These are phyloP conservation scores for Lactarius trivialis DNA, from an alignment of 768 basidiomycete genomes.

Conservation along the genomic window DNA sequence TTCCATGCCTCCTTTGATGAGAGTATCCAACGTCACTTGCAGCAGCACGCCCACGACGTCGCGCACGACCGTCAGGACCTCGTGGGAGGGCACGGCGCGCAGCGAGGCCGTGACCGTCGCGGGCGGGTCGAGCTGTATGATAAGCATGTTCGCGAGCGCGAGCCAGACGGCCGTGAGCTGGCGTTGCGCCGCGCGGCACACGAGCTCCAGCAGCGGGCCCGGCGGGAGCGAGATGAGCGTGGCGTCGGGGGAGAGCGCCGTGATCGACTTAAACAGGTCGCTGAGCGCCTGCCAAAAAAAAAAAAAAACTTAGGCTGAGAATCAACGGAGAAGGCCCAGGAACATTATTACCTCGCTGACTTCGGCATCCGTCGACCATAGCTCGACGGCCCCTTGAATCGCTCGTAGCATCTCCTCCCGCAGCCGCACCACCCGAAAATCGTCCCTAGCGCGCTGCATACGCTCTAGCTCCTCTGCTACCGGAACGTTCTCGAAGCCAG, in stretches of 20 bases:
- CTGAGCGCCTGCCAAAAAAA: slow-evolving; percentile 61
- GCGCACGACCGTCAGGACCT: slow-evolving; percentile 52
- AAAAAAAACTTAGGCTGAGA: no score
- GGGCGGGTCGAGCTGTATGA: slow-evolving; percentile 78
- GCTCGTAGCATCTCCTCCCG: slow-evolving; percentile 60
- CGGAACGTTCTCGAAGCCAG: slow-evolving; percentile 52
- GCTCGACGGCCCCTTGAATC: slow-evolving; percentile 53
- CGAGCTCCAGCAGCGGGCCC: slow-evolving; percentile 71
- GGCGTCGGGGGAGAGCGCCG: slow-evolving; percentile 66
- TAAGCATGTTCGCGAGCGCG: slow-evolving; percentile 69
- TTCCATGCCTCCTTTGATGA: slow-evolving; percentile 63
- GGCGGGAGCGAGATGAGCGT: slow-evolving; percentile 79
- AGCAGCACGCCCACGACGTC: slow-evolving; percentile 52
- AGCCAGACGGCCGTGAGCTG: slow-evolving; percentile 82
- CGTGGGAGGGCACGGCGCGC: slow-evolving; percentile 45
- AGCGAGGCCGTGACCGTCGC: slow-evolving; percentile 39
- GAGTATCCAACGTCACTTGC: slow-evolving; percentile 45
- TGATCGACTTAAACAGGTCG: slow-evolving; percentile 81
- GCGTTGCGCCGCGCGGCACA: slow-evolving; percentile 64
- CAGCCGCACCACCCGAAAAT: slow-evolving; percentile 54
- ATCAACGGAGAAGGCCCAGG: no score
- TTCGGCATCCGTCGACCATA: slow-evolving; percentile 77
- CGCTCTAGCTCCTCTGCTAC: slow-evolving; percentile 46
- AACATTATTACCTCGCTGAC: slow-evolving; percentile 75
- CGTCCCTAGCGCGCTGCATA: slow-evolving; percentile 55